These are phyloP conservation scores for Chaetomium fimeti DNA, from an alignment of 495 filamentous ascomycete genomes.

Conservation along the genomic window DNA sequence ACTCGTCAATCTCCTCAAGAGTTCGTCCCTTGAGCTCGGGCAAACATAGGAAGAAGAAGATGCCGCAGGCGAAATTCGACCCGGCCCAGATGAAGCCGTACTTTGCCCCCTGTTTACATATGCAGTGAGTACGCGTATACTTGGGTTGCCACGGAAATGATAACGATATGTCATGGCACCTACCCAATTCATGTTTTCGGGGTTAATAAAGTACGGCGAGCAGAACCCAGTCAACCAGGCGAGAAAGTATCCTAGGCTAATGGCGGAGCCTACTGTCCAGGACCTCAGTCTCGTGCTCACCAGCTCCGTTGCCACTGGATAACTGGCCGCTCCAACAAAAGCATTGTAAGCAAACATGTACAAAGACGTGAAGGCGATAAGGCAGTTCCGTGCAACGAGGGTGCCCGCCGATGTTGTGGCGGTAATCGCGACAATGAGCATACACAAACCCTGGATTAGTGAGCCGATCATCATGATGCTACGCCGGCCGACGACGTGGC, in stretches of 20 bases:
- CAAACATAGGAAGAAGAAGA: slow-evolving; percentile 51
- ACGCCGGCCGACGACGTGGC: slow-evolving; percentile 40
- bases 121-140: neutral
- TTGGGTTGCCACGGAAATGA: too few relatives aligned
- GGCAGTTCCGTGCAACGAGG: slow-evolving; percentile 4
- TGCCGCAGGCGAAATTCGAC: slow-evolving; percentile 43
- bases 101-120: slow-evolving; percentile 41
- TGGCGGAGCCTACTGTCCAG: slow-evolving; percentile 26
- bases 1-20: slow-evolving; percentile 59
- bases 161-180: neutral
- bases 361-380: slow-evolving; percentile 13
- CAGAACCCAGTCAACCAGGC: slow-evolving; percentile 27
- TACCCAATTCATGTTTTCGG: slow-evolving; percentile 46
- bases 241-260: slow-evolving; percentile 26
- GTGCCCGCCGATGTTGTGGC: slow-evolving; percentile 26
- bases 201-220: slow-evolving; percentile 31
- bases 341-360: slow-evolving; percentile 24
- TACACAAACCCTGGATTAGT: slow-evolving; percentile 34
- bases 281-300: slow-evolving; percentile 20
- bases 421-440: slow-evolving; percentile 40
- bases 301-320: slow-evolving; percentile 19
- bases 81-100: slow-evolving; percentile 56
- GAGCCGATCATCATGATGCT: slow-evolving; percentile 40
- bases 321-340: slow-evolving; percentile 25
- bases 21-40: slow-evolving; percentile 56